Conservation (phyloP, 2,329 filamentous ascomycete species). For the Trichoderma polysporum region DNA sequence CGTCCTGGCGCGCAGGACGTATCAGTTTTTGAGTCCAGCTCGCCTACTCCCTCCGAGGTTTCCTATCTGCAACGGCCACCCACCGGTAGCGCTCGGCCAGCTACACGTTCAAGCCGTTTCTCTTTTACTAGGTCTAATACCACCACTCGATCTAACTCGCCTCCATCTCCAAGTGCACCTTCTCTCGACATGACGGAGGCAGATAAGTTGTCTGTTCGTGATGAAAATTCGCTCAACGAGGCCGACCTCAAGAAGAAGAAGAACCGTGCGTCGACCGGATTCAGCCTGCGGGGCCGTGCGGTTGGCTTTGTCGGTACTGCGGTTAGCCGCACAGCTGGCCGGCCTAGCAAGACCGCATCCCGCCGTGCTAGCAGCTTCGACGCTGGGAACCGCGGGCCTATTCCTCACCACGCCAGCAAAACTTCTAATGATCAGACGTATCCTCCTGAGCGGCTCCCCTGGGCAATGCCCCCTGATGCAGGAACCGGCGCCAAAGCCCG, state of each 20-base stretch:
- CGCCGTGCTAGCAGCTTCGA: slow-evolving; percentile 54
- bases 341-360: slow-evolving; percentile 23
- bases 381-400: slow-evolving; percentile 32
- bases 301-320: slow-evolving; percentile 47
- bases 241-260: slow-evolving; percentile 48
- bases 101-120: slow-evolving; percentile 38
- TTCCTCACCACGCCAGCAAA: slow-evolving; percentile 19
- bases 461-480: slow-evolving; percentile 63
- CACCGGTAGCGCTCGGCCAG: slow-evolving; percentile 32
- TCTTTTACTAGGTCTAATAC: slow-evolving; percentile 48
- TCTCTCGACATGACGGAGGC: slow-evolving; percentile 43
- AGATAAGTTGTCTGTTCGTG: slow-evolving; percentile 25
- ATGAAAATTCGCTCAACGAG: slow-evolving; percentile 41
- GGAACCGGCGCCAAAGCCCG: slow-evolving; percentile 76
- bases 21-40: slow-evolving; percentile 25
- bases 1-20: slow-evolving; percentile 40
- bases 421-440: slow-evolving; percentile 31
- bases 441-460: slow-evolving; percentile 48
- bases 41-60: slow-evolving; percentile 26
- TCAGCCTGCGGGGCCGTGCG: slow-evolving; percentile 48
- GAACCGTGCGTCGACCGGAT: slow-evolving; percentile 50
- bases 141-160: slow-evolving; percentile 49
- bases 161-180: slow-evolving; percentile 50
- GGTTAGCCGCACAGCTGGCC: slow-evolving; percentile 27
- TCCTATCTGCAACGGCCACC: slow-evolving; percentile 28